Evolutionary conservation across 2,329 filamentous ascomycete genomes (phyloP).

Genomic region (Alternaria sp.): DNA sequence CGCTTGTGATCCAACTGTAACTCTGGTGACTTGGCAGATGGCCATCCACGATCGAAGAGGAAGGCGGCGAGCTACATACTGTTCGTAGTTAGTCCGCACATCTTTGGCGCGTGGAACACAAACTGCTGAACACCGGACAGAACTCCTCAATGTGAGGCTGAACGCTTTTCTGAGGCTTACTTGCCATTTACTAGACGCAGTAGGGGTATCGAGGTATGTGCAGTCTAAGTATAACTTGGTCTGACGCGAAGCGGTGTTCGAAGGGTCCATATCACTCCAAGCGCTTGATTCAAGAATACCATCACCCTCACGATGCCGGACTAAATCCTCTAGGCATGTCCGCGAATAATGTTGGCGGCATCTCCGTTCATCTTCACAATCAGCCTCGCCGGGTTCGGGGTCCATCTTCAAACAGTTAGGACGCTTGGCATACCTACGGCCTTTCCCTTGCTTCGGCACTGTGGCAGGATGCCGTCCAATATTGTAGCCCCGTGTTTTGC

Average conservation of each 20-base stretch:
- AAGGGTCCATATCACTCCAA: not conserved
- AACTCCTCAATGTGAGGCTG: not conserved
- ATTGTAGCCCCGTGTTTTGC: not conserved
- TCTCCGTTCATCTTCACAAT: not conserved
- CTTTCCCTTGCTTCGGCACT: slow-evolving; percentile 6
- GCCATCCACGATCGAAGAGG: slow-evolving; percentile 4
- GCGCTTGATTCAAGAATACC: not conserved
- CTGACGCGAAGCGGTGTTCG: not conserved
- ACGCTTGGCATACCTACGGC: slow-evolving; percentile 6
- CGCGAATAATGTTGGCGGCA: not conserved
- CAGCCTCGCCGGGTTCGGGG: slow-evolving; percentile 1
- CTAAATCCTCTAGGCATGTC: not conserved
- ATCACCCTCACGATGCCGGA: not conserved
- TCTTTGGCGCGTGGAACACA: not conserved
- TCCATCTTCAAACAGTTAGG: slow-evolving; percentile 9
- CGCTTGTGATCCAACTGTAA: slow-evolving; percentile 6
- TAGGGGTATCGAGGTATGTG: not conserved
- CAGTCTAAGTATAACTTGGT: not conserved
- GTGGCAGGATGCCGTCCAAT: not conserved
- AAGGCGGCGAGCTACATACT: slow-evolving; percentile 6
- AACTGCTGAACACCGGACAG: not conserved
- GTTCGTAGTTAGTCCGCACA: not conserved
- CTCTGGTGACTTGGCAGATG: slow-evolving; percentile 2
- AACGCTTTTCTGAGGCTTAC: not conserved
- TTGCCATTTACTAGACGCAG: not conserved